Base-by-base conservation (phyloP, 2,329 filamentous ascomycete genomes). In the Alternaria angustiovoidea region DNA sequence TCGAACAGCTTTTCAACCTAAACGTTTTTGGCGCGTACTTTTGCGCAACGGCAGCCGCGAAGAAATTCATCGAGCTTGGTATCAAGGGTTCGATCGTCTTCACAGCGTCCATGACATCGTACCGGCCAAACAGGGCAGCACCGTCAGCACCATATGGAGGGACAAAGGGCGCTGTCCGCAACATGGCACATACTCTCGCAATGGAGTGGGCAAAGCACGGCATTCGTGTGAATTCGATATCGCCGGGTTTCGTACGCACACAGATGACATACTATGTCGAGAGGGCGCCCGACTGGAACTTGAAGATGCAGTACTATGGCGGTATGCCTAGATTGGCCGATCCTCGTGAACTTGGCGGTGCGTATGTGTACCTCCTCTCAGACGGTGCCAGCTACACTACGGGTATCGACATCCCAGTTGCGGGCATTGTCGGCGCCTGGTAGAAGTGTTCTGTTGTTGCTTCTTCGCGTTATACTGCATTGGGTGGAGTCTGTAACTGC, bases 191-290 rank as follows among this genome's bases (percentile, higher is more conserved):
- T 74, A 68, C 90, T 4, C 87, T 95, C 24, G 91, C 91, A 43
- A 91, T 91, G 56, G 92, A 95, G 81, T 94, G 92, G 91, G 90
- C 91, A 72, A 90, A 91, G 81, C 86, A 92, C 80, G 85, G 86
- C 70, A 93, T 94, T 75, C 89, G 91, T 38, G 91, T 94, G 73
- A 95, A 95, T 85, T 90, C 88, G 79, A 93, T 94, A 80, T 92
- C 89, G 7, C 91, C 92, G 20, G 91, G 91, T 30, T 94, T 94
- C 83, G 94, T 94, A 89, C 91, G 94, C 82, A 95, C 91, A 49
- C 78, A 65, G 72, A 83, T 83, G 81, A 83, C 81, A 2, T 83
- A 84, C 67, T 84, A 80, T 69, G 80, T 85, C 4, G 81, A 83
- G 20, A 77, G 79, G 51, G 79, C 82, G 51, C 78, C 80, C 0